Percentiles rank a stretch among this genome's conserved stretches.
phyloP scores from a whole-genome alignment of 805 yeast genomes.

The Lipomyces oligophaga region DNA sequence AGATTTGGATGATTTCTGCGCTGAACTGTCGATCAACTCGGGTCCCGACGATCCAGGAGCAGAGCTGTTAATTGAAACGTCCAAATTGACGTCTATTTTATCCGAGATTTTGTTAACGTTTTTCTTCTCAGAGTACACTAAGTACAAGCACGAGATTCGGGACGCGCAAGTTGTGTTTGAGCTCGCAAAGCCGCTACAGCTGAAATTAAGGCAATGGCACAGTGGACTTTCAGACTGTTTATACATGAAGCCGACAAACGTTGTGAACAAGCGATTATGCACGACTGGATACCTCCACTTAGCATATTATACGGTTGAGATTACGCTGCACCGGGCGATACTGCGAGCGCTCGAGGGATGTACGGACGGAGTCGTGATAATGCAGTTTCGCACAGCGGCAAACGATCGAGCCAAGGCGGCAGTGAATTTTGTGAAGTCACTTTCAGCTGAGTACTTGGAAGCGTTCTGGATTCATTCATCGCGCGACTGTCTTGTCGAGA shows the following conservation, averaged over 20 bases:
- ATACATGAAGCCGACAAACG: conserved; percentile 19
- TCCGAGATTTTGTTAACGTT: conserved; percentile 27
- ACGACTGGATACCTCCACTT: conserved; percentile 29
- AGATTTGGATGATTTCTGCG: conserved; percentile 31
- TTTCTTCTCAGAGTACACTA: conserved; percentile 24
- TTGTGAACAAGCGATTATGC: conserved; percentile 17
- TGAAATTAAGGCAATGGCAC: conserved; percentile 24
- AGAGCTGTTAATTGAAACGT: conserved; percentile 24
- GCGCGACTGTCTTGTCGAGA: conserved; percentile 29
- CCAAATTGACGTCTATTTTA: conserved; percentile 24
- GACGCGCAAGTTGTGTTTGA: conserved; percentile 25
- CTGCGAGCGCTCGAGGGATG: conserved; percentile 26
- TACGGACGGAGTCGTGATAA: conserved; percentile 13
- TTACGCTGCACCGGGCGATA: conserved; percentile 25
- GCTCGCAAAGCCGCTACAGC: conserved; percentile 24
- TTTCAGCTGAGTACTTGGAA: conserved; percentile 31
- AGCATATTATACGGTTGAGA: conserved; percentile 26
- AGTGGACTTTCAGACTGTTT: conserved; percentile 24
- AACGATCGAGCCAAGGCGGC: conserved; percentile 28
- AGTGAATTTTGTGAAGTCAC: conserved; percentile 29
- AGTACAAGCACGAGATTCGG: conserved; percentile 23
- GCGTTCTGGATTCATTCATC: conserved; percentile 33
- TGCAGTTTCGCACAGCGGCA: conserved; percentile 23
- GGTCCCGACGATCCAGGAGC: conserved; percentile 25
- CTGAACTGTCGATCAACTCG: conserved; percentile 20